Evolutionary conservation across 257 asterid species (phyloP).

Genomic region (Fraxinus cuspidata): DNA sequence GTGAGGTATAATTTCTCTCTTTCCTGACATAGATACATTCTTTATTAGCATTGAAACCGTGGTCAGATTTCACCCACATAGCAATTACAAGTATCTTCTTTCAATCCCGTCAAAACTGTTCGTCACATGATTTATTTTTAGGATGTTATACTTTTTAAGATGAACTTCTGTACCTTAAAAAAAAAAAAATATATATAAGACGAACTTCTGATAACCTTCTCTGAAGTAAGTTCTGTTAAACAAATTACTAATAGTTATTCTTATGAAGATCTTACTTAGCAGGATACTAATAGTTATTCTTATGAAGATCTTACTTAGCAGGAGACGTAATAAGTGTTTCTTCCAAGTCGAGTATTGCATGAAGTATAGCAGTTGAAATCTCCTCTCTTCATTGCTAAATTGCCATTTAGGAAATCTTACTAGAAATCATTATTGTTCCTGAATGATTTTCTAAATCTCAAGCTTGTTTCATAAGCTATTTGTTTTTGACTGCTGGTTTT

Average conservation of each 20-base stretch:
- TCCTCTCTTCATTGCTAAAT: background rate
- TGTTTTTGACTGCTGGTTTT: background rate
- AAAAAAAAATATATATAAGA: too few relatives aligned
- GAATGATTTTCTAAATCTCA: slow-evolving; percentile 3
- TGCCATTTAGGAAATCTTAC: background rate
- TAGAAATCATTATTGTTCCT: background rate
- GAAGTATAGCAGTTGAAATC: background rate
- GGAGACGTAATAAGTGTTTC: background rate
- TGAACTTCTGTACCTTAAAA: background rate
- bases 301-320: background rate
- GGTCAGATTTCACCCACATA: slow-evolving; percentile 15
- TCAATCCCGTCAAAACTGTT: background rate
- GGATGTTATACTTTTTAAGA: background rate
- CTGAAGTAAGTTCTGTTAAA: background rate
- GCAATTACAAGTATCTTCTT: background rate
- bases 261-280: background rate
- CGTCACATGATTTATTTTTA: background rate
- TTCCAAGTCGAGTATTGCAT: background rate
- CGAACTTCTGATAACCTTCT: background rate
- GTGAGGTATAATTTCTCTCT: slow-evolving; percentile 67
- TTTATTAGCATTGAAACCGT: slow-evolving; percentile 16
- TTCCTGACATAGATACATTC: slow-evolving; percentile 3
- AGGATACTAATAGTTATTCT: background rate
- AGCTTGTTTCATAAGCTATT: background rate
- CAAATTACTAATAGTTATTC: background rate